Conservation (phyloP, 495 filamentous ascomycete species). For the Lentithecium fluviatile region DNA sequence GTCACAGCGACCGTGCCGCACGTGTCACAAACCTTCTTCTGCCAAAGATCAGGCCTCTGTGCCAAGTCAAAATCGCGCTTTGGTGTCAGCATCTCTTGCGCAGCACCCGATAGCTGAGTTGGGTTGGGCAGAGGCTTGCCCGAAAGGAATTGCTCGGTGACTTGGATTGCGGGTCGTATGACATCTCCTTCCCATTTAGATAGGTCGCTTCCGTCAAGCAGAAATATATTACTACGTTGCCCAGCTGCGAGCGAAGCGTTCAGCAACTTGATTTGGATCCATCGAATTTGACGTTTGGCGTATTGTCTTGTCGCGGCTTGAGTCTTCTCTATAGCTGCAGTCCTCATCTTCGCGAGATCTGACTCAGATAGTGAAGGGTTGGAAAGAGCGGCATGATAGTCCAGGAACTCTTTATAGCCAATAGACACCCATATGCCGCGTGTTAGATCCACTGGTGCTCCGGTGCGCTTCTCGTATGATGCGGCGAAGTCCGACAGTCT, state of each 20-base stretch:
- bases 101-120: constrained; percentile 60
- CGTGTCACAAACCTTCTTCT: constrained; percentile 61
- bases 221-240: constrained; percentile 58
- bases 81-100: constrained; percentile 54
- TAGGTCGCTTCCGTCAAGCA: constrained; percentile 72
- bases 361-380: constrained; percentile 39
- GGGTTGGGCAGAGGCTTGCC: constrained; percentile 59
- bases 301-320: constrained; percentile 84
- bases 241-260: constrained; percentile 56
- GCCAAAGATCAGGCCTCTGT: constrained; percentile 50
- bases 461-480: constrained; percentile 47
- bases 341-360: constrained; percentile 48
- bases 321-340: constrained; percentile 56
- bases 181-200: constrained; percentile 58
- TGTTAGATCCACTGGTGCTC: constrained; percentile 61
- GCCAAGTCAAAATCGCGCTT: constrained; percentile 51
- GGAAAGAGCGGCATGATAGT: constrained; percentile 59
- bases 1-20: constrained; percentile 69
- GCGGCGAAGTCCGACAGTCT: constrained; percentile 51
- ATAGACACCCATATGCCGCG: constrained; percentile 95
- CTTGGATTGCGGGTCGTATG: constrained; percentile 58
- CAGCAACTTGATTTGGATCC: constrained; percentile 81
- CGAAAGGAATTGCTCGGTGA: constrained; percentile 61
- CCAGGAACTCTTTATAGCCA: constrained; percentile 85
- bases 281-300: constrained; percentile 75